A percentile compares a stretch with the other conserved stretches of the same genome.
Evolutionary conservation across 2,329 filamentous ascomycete species (phyloP).

Genomic region (Microcera coccophila): DNA sequence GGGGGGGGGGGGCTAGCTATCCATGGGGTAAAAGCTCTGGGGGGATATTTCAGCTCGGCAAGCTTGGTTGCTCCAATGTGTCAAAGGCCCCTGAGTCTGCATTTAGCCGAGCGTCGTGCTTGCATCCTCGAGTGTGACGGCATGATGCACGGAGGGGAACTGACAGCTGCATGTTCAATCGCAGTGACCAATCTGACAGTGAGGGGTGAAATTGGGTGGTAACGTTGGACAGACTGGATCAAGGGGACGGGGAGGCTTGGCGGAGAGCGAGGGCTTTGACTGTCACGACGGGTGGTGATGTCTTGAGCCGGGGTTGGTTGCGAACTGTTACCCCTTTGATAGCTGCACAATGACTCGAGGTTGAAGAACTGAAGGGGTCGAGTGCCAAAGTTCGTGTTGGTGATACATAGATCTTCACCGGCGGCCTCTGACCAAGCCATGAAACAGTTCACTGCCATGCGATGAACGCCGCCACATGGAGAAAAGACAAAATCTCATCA

Average conservation of each 20-base stretch:
- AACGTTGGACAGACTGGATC: conserved; percentile 6
- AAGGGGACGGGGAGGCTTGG: background rate
- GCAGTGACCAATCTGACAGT: conserved; percentile 1
- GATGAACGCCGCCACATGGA: background rate
- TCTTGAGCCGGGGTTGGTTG: background rate
- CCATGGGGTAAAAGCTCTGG: background rate
- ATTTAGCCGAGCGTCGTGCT: background rate
- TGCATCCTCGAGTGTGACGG: background rate
- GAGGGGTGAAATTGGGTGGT: background rate
- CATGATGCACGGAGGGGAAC: background rate
- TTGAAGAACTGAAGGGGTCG: background rate
- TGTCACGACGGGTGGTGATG: background rate
- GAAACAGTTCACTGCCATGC: background rate
- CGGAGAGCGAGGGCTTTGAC: background rate
- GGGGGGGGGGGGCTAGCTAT: background rate
- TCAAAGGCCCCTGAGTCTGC: background rate
- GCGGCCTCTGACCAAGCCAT: background rate
- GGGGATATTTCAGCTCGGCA: background rate
- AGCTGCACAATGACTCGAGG: background rate
- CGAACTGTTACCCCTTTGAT: background rate
- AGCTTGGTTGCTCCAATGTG: background rate
- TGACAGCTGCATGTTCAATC: background rate
- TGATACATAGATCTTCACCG: background rate
- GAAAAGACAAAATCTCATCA: conserved; percentile 11
- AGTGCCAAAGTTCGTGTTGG: background rate